Evolutionary conservation across 2,329 filamentous ascomycete genomes (phyloP), one percentile per base, ranked within the genome.

Genomic region (Plectosphaerella cucumerina): DNA sequence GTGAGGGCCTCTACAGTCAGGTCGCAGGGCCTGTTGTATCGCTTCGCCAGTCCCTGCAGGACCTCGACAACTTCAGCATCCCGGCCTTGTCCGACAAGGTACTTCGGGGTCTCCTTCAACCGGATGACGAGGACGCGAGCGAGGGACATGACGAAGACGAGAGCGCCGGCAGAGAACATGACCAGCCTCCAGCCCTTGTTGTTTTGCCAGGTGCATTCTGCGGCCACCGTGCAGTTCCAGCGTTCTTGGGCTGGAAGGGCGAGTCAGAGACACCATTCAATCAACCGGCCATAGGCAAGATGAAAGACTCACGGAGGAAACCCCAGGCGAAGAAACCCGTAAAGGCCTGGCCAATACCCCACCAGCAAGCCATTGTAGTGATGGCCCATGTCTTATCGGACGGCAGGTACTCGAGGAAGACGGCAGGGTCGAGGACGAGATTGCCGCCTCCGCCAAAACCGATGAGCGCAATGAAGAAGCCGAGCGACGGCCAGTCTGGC

Each of bases 361-460:
- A 4, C 74, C 74, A 85, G 73, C 71, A 73, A 2, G 82, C 81
- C 65, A 85, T 73, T 20, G 82, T 69, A 1, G 81, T 85, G 18
- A 86, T 60, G 21, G 86, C 72, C 82, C 83, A 89, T 60, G 87
- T 83, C 59, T 82, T 74, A 50, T 76, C 72, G 17, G 76, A 62
- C 0, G 73, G 73, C 6, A 75, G 60, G 50, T 70, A 75, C 55
- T 76, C 73, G 22, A 76, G 64, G 49, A 75, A 74, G 35, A 76
- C 70, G 4, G 72, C 72, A 4, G 82, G 85, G 56, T 86, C 83
- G 2, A 87, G 67, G 1, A 87, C 78, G 18, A 87, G 64, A 59
- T 87, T 87, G 2, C 84, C 85, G 15, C 84, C 85, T 1, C 71
- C 78, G 0, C 84, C 84, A 57, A 87, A 86, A 1, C 80, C 76